A percentile compares a stretch with the other conserved stretches of the same genome.
Conservation (phyloP, 805 yeast species). For the Starmerella riodocensis region DNA sequence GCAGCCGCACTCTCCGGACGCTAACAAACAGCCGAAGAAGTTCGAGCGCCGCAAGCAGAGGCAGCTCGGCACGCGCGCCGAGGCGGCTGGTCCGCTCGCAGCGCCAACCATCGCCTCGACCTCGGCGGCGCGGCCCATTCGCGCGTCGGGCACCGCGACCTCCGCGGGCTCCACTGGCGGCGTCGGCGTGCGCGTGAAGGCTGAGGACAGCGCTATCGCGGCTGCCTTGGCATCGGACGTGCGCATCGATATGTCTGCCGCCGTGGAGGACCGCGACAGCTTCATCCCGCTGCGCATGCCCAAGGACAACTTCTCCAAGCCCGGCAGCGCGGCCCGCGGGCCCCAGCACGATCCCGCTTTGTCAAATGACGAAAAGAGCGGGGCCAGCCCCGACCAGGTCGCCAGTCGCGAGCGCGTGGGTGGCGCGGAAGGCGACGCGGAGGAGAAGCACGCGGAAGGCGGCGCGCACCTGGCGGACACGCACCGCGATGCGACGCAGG, state of each 20-base stretch:
- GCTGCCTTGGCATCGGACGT: not conserved
- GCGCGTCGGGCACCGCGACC: not conserved
- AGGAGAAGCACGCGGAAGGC: not conserved
- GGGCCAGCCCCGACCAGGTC: not conserved
- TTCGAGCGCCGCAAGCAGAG: conserved; percentile 14
- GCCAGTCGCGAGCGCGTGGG: no score
- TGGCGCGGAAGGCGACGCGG: conserved; percentile 5
- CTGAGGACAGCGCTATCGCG: conserved; percentile 4
- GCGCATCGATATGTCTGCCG: conserved; percentile 11
- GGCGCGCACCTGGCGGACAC: no score
- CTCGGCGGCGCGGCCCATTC: not conserved
- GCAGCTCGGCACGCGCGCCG: conserved; percentile 19
- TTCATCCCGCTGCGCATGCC: conserved; percentile 20
- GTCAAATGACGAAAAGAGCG: conserved; percentile 5
- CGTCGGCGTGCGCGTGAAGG: conserved; percentile 7
- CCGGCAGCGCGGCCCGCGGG: no score
- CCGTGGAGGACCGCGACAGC: conserved; percentile 4
- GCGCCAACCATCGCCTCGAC: conserved; percentile 24
- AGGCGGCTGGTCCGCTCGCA: conserved; percentile 29
- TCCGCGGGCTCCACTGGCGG: not conserved
- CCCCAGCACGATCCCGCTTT: no score
- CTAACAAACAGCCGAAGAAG: conserved; percentile 20
- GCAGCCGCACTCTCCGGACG: conserved; percentile 17
- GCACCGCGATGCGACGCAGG: no score
- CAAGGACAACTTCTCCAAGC: no score